A percentile compares a stretch with the other conserved stretches of the same genome.
phyloP scores from a whole-genome alignment of 768 basidiomycete genomes.

The Austroboletus festivus region DNA sequence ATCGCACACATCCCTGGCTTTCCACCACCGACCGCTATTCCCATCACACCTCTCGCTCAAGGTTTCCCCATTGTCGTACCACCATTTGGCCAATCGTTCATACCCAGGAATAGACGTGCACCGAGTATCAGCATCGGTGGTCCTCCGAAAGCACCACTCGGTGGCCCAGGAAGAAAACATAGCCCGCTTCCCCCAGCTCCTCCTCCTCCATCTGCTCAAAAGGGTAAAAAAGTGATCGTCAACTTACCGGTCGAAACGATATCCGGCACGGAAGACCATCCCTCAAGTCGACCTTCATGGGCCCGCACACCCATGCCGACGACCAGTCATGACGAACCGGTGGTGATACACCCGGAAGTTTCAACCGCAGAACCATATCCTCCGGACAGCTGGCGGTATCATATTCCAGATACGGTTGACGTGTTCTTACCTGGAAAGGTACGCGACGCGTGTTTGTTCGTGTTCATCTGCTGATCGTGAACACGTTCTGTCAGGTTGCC shows the following conservation, averaged over 20 bases:
- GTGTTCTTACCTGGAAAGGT: conserved; percentile 85
- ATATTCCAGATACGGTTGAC: conserved; percentile 66
- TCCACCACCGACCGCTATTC: conserved; percentile 51
- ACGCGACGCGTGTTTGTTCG: conserved; percentile 15
- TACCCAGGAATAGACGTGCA: conserved; percentile 61
- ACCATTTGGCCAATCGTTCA: conserved; percentile 48
- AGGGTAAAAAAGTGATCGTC: conserved; percentile 65
- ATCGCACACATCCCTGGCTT: conserved; percentile 64
- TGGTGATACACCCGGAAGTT: conserved; percentile 31
- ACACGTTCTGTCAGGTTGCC: conserved; percentile 44
- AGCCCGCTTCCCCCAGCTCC: conserved; percentile 53
- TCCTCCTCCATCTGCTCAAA: conserved; percentile 36
- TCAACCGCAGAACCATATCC: conserved; percentile 57
- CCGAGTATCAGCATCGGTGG: conserved; percentile 72
- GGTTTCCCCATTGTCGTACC: conserved; percentile 53
- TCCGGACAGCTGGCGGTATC: conserved; percentile 55
- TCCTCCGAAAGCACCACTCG: conserved; percentile 83
- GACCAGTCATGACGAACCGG: conserved; percentile 31
- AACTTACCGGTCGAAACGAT: conserved; percentile 72
- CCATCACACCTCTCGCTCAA: conserved; percentile 58
- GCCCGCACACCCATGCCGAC: conserved; percentile 55
- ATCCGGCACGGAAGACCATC: conserved; percentile 35
- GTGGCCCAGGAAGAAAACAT: conserved; percentile 74
- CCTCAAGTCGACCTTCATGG: conserved; percentile 48
- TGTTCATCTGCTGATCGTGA: conserved; percentile 4